Evolutionary conservation across 306 rosid species (phyloP).

Genomic region (Prunus armeniaca): DNA sequence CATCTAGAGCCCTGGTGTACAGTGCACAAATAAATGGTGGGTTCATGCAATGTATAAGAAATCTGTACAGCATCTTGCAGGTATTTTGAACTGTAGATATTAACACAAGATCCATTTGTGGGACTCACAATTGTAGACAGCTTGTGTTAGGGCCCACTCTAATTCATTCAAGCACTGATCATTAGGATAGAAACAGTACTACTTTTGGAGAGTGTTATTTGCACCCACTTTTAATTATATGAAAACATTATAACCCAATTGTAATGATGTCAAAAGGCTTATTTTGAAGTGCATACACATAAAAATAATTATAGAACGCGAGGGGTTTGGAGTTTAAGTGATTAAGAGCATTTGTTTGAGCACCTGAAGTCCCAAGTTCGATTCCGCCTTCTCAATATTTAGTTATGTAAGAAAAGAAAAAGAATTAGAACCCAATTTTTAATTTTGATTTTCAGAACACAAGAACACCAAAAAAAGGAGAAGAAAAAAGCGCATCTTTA

Average conservation of each 20-base stretch:
- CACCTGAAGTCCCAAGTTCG: fast-evolving
- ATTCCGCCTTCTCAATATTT: neutral
- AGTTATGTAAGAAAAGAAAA: no score
- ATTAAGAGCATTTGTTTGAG: no score
- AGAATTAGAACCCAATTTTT: no score
- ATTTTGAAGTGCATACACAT: no score
- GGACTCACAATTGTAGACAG: neutral
- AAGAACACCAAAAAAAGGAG: neutral
- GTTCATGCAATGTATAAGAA: neutral
- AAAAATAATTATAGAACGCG: no score
- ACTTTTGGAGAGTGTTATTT: neutral
- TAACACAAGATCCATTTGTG: neutral
- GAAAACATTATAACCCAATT: no score
- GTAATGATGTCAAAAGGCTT: no score
- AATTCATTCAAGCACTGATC: neutral
- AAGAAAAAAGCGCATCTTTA: neutral
- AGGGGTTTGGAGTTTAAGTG: no score
- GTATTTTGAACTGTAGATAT: neutral
- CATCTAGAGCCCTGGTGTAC: neutral
- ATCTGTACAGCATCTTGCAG: neutral
- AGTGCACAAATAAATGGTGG: neutral
- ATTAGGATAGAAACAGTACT: neutral
- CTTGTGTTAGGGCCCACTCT: neutral
- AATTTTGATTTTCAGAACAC: neutral
- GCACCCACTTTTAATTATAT: neutral